phyloP scores from a whole-genome alignment of 2,329 filamentous ascomycete species.

The Penicillium sp. region DNA sequence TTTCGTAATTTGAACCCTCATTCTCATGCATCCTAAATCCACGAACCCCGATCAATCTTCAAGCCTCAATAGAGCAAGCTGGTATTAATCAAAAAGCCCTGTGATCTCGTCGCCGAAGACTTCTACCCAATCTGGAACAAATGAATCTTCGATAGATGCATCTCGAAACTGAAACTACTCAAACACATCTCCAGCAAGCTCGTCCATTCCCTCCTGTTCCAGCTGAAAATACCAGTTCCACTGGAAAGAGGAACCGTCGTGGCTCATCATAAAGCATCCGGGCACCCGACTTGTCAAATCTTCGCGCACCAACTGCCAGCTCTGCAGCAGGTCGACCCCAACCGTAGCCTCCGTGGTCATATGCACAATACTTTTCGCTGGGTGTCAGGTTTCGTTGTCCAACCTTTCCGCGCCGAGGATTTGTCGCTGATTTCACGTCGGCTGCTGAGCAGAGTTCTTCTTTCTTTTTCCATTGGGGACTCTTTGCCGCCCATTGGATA shows the following conservation, averaged over 20 bases:
- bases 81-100: neutral
- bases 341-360: neutral
- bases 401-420: neutral
- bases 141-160: too few species aligned
- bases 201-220: neutral
- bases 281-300: neutral
- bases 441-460: neutral
- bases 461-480: neutral
- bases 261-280: neutral
- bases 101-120: neutral
- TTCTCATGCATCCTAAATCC: too few species aligned
- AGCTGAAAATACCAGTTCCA: slow-evolving; percentile 1
- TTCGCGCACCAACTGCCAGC: neutral
- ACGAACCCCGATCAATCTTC: too few species aligned
- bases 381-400: neutral
- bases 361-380: neutral
- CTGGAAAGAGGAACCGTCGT: neutral
- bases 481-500: neutral
- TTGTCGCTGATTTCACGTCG: neutral
- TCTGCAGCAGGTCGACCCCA: neutral
- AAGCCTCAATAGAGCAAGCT: too few species aligned
- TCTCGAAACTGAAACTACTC: neutral
- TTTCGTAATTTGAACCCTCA: neutral
- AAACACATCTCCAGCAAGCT: neutral
- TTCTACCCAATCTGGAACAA: neutral